phyloP scores from a whole-genome alignment of 2,329 filamentous ascomycete genomes.

The Fonsecaea erecta region DNA sequence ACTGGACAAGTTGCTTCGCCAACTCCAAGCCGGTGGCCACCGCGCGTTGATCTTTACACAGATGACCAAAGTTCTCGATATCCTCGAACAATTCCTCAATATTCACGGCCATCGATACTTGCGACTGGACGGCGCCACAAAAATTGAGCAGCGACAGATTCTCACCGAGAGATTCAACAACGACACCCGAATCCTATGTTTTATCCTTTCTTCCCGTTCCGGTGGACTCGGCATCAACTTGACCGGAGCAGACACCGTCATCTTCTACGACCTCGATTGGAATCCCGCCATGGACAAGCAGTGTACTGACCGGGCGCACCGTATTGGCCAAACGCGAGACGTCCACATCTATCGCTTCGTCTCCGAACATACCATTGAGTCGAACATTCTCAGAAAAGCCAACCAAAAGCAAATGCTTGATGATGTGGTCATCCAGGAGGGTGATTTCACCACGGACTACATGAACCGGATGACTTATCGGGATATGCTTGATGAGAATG shows the following conservation, averaged over 20 bases:
- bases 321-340: constrained; percentile 95
- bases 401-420: constrained; percentile 98
- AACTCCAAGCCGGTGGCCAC: constrained; percentile 85
- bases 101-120: constrained; percentile 98
- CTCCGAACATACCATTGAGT: constrained; percentile 93
- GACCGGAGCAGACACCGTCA: constrained; percentile 94
- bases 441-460: constrained; percentile 96
- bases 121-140: constrained; percentile 92
- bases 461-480: constrained; percentile 76
- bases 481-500: constrained; percentile 64
- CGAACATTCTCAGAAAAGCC: constrained; percentile 94
- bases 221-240: constrained; percentile 95
- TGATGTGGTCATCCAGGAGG: constrained; percentile 97
- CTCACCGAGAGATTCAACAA: constrained; percentile 97
- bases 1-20: constrained; percentile 81
- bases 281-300: constrained; percentile 99
- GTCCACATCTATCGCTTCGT: constrained; percentile 97
- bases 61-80: constrained; percentile 98
- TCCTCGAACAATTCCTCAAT: constrained; percentile 95
- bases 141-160: constrained; percentile 92
- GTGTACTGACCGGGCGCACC: constrained; percentile 95
- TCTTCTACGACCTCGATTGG: constrained; percentile 99
- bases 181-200: constrained; percentile 87
- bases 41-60: constrained; percentile 98
- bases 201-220: constrained; percentile 93